A percentile compares a stretch with the other conserved stretches of the same genome.
Evolutionary conservation across 164 flowering plant genomes (phyloP).

Genomic region (Macadamia integrifolia): DNA sequence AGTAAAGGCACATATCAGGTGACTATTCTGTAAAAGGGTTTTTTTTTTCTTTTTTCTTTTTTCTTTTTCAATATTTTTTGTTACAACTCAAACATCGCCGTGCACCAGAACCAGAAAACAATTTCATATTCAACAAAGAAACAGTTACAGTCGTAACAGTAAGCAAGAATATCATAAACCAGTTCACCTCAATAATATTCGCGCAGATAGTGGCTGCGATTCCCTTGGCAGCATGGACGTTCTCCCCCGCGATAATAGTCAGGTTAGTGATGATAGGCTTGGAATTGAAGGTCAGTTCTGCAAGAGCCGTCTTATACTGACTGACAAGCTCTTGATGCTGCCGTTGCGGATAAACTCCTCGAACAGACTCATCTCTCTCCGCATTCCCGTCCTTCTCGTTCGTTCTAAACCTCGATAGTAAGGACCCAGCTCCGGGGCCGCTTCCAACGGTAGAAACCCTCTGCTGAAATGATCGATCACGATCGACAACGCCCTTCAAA

Average conservation of each 20-base stretch:
- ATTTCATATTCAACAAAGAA: background rate
- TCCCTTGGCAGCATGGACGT: slow-evolving; percentile 73
- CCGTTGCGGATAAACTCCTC: slow-evolving; percentile 28
- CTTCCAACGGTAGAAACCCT: slow-evolving; percentile 19
- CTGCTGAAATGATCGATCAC: slow-evolving; percentile 25
- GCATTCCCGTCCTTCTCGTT: slow-evolving; percentile 31
- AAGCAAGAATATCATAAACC: slow-evolving; percentile 16
- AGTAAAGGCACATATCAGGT: too few species aligned
- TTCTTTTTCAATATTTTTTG: background rate
- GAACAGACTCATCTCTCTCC: slow-evolving; percentile 27
- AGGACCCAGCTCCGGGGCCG: slow-evolving; percentile 1
- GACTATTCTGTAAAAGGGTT: background rate
- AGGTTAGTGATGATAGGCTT: slow-evolving; percentile 94
- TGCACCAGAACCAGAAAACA: slow-evolving; percentile 4
- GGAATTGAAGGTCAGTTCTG: slow-evolving; percentile 91
- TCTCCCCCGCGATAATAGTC: slow-evolving; percentile 97
- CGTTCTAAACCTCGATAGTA: slow-evolving; percentile 24
- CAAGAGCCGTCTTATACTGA: slow-evolving; percentile 80
- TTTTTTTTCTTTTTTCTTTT: background rate
- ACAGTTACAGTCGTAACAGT: slow-evolving; percentile 17
- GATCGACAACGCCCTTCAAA: slow-evolving; percentile 22
- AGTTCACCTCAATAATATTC: slow-evolving; percentile 88
- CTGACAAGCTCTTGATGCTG: slow-evolving; percentile 56
- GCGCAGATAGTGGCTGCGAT: slow-evolving; percentile 62
- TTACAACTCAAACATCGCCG: background rate